Base-by-base conservation (phyloP, 305 asterid genomes). In the Solanum hybrid region DNA sequence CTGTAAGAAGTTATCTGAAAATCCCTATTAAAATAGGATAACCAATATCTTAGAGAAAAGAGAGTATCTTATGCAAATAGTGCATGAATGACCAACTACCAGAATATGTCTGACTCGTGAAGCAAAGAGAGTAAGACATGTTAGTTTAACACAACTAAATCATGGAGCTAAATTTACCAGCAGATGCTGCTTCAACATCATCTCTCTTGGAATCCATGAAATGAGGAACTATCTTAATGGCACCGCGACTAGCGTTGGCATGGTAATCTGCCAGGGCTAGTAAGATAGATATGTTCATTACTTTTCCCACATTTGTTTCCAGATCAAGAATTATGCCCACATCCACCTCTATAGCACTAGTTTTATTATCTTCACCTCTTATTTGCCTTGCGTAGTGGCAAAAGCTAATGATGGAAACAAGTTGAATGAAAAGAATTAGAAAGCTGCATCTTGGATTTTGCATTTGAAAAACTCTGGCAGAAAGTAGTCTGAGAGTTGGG, bases 261-360 rank as follows among this genome's bases (percentile, higher is more conserved):
- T 86, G 87, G 89, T 89, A 89, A 90, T 93, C 96, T 77, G 87
- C 92, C 32, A 94, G 89, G 2, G 94, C 96, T 93, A 94, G 91
- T 13, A 78, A 86, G 34, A 93, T 88, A 90, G 92, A 91, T 15
- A 92, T 91, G 79, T 83, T 89, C 89, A 45, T 86, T 11, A 92
- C 91, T 91, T 92, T 92, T 65, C 93, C 96, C 1, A 72, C 10
- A 37, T n/a, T 10, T 2, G 88, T 87, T 5, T 92, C 88, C 87
- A 83, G 57, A 90, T 94, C 92, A 87, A 93, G 94, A 91, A 93
- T 92, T 11, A 94, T 36, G 10, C 96, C 96, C 88, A 92, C 89
- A 70, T 91, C 89, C 20, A 90, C 90, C 89, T 90, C 86, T 2
- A 45, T 31, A 4, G 86, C 82, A 41, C 34, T 73, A 14, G 89